These are phyloP conservation scores for Castanea crenata DNA, from an alignment of 306 rosid species.

Conservation along the genomic window DNA sequence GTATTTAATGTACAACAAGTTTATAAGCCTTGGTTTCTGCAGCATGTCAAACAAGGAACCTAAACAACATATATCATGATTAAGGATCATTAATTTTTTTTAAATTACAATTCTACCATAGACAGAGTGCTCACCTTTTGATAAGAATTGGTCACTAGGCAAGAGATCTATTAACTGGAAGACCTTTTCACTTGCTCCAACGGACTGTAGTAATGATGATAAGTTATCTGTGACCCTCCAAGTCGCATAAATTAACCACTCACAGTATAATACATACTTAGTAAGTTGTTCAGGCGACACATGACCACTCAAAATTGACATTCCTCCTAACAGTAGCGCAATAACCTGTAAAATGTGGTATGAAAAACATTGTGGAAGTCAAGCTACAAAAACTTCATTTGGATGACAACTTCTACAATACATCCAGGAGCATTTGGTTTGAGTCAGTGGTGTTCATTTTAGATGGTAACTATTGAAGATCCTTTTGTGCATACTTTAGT, in stretches of 20 bases:
- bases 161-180: conserved; percentile 55
- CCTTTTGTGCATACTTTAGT: not conserved
- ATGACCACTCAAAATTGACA: conserved; percentile 44
- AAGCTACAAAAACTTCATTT: not conserved
- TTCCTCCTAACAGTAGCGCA: conserved; percentile 66
- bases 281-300: conserved; percentile 72
- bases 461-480: not conserved
- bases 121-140: conserved; percentile 49
- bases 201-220: conserved; percentile 72
- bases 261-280: conserved; percentile 81
- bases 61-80: not conserved
- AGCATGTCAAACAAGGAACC: not conserved
- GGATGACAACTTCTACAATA: not conserved
- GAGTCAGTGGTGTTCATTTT: not conserved
- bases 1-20: not conserved
- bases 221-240: conserved; percentile 75
- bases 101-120: not conserved
- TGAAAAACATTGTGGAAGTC: conserved; percentile 6
- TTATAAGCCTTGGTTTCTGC: not conserved
- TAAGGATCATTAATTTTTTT: not conserved
- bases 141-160: conserved; percentile 60
- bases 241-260: conserved; percentile 88
- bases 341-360: conserved; percentile 47
- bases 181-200: conserved; percentile 73
- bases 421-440: not conserved